Percentiles rank a stretch among this genome's conserved stretches.
Conservation (phyloP, 1,284 basidiomycete genomes). For the Mycena citricolor region DNA sequence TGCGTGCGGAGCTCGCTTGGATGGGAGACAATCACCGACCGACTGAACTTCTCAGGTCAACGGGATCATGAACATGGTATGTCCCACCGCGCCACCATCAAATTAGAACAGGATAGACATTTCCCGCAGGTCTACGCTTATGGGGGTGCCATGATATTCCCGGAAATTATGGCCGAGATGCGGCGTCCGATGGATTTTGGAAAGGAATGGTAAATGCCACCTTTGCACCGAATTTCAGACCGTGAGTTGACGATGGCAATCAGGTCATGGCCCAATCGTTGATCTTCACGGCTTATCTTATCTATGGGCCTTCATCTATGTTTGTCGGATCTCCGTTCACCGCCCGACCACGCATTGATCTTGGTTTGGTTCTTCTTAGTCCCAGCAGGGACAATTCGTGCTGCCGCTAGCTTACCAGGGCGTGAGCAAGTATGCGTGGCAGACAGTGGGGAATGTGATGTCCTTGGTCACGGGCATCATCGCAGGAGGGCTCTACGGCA, state of each 20-base stretch:
- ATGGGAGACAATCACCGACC: not conserved
- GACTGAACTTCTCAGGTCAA: slow-evolving; percentile 40
- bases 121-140: slow-evolving; percentile 25
- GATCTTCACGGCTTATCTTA: slow-evolving; percentile 25
- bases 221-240: not conserved
- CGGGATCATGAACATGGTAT: slow-evolving; percentile 62
- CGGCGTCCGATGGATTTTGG: slow-evolving; percentile 35
- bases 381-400: slow-evolving; percentile 10
- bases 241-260: not conserved
- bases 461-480: slow-evolving; percentile 12
- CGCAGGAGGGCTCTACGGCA: slow-evolving; percentile 9
- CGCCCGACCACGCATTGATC: slow-evolving; percentile 10
- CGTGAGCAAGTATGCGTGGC: slow-evolving; percentile 5
- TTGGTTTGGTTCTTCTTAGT: too few species aligned
- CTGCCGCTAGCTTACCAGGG: slow-evolving; percentile 11
- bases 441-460: slow-evolving; percentile 11
- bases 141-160: slow-evolving; percentile 9
- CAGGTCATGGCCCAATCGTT: slow-evolving; percentile 51
- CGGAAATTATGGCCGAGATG: slow-evolving; percentile 12
- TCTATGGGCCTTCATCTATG: slow-evolving; percentile 9
- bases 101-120: too few species aligned
- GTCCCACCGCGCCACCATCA: too few species aligned
- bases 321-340: slow-evolving; percentile 5
- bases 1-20: slow-evolving; percentile 12
- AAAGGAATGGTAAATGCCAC: slow-evolving; percentile 52